Conservation (phyloP, 306 rosid genomes). For the Erythrophleum fordii region DNA sequence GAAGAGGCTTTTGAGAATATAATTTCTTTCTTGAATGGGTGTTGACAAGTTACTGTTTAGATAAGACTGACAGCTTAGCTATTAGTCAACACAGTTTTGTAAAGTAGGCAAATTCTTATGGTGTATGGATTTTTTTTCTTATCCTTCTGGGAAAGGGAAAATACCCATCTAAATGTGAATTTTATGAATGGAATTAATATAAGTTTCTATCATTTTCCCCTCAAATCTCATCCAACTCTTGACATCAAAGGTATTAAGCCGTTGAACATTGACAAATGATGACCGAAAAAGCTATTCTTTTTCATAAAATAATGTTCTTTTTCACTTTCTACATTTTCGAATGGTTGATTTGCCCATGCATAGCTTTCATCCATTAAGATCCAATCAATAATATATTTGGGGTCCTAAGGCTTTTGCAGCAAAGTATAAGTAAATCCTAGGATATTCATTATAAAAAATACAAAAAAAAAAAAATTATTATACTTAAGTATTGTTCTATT, state of each 20-base stretch:
- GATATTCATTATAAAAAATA: neutral
- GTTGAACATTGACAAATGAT: neutral
- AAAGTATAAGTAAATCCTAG: neutral
- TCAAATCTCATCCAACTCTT: neutral
- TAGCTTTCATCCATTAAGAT: neutral
- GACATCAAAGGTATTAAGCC: neutral
- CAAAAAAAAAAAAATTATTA: neutral
- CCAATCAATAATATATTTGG: neutral
- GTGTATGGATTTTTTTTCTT: neutral
- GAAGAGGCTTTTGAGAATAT: constrained; percentile 29
- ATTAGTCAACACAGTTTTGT: constrained; percentile 20
- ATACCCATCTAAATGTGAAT: neutral
- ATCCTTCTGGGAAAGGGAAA: neutral
- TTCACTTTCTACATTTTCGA: neutral
- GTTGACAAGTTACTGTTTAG: neutral
- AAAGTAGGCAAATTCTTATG: neutral
- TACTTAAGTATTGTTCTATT: neutral
- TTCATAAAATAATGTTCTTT: neutral
- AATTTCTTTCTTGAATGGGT: constrained; percentile 30
- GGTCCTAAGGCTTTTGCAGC: neutral
- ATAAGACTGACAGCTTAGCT: neutral
- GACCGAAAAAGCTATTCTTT: neutral
- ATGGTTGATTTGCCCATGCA: neutral
- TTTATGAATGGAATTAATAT: neutral
- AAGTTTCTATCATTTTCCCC: neutral